Base-by-base conservation (phyloP, 2,329 filamentous ascomycete genomes). In the Sporothrix dimorphospora region DNA sequence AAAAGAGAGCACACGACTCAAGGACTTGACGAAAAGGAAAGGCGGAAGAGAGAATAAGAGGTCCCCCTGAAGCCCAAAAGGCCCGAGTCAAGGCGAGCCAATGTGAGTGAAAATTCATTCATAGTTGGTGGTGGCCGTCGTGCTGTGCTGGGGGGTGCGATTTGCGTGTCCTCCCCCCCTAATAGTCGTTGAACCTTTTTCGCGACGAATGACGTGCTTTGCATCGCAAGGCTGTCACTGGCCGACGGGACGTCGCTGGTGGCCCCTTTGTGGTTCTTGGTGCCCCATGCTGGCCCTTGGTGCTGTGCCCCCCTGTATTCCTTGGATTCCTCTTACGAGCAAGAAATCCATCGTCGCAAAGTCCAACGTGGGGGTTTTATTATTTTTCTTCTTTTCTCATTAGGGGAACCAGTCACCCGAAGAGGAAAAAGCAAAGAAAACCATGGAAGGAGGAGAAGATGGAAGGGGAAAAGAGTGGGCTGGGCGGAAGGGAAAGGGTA, bases 121-220 rank as follows among this genome's bases (percentile, higher is more conserved):
- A n/a, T 38, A 34, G 19, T n/a, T 40, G 57, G 57, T 19, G 19
- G 57, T 63, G 34, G 57, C 57, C 57, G 21, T 24, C 24, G 57
- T 63, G n/a, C 57, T 63, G 57, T 42, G 57, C 57, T 21, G 57
- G 27, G 57, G 61, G 61, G 24, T 66, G 40, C 42, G 61, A 47
- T 67, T 51, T 68, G 45, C 47, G 47, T 70, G 67, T 21, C 34
- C 14, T n/a, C 40, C 2, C 40, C 53, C 40, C 68, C 12, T 21
- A 30, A 59, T 65, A 40, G 42, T 63, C 57, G 57, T 42, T 63
- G 57, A 24, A 70, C 45, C 57, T 63, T 63, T 70, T 70, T 63
- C 55, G 69, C 34, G 69, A 70, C 69, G 40, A 59, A 70, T 70
- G 55, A 63, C 69, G 69, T 70, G 69, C 51, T 61, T 24, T 19